Percentiles rank a stretch among this genome's conserved stretches.
Conservation (phyloP, 208 protist genomes). For the Tritrichomonas musculus region DNA sequence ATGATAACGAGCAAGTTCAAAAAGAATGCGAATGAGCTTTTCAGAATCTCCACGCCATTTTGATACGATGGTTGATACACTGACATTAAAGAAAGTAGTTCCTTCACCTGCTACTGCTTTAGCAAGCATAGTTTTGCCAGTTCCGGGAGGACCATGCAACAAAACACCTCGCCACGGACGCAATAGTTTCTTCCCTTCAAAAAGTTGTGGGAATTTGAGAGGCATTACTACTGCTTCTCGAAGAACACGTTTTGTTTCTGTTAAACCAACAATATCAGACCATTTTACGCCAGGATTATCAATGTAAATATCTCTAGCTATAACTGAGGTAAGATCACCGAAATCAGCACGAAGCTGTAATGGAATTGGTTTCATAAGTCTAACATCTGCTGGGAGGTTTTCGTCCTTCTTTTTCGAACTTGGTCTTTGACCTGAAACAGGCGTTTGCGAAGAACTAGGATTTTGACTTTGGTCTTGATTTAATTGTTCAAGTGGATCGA, state of each 20-base stretch:
- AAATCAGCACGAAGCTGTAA: background rate
- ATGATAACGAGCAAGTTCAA: conserved; percentile 70
- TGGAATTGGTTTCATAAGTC: conserved; percentile 14
- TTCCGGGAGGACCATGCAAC: conserved; percentile 86
- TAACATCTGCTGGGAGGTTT: background rate
- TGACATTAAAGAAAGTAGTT: conserved; percentile 97
- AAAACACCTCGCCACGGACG: conserved; percentile 64
- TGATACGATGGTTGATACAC: conserved; percentile 58
- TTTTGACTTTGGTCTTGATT: background rate
- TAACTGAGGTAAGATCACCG: background rate
- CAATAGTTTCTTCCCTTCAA: conserved; percentile 37
- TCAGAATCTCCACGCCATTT: conserved; percentile 89
- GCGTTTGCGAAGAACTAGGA: background rate
- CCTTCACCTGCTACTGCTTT: conserved; percentile 69
- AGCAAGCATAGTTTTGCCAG: conserved; percentile 90
- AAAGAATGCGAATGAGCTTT: conserved; percentile 83
- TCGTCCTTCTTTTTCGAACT: background rate
- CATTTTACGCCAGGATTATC: conserved; percentile 13
- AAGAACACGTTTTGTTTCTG: conserved; percentile 25
- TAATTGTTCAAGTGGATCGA: background rate
- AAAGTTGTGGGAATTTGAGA: conserved; percentile 40
- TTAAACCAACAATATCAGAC: conserved; percentile 33
- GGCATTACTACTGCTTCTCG: conserved; percentile 44
- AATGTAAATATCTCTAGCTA: conserved; percentile 2
- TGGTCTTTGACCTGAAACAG: background rate